phyloP scores from a whole-genome alignment of 2,329 filamentous ascomycete genomes.

The Fusarium marasasianum region DNA sequence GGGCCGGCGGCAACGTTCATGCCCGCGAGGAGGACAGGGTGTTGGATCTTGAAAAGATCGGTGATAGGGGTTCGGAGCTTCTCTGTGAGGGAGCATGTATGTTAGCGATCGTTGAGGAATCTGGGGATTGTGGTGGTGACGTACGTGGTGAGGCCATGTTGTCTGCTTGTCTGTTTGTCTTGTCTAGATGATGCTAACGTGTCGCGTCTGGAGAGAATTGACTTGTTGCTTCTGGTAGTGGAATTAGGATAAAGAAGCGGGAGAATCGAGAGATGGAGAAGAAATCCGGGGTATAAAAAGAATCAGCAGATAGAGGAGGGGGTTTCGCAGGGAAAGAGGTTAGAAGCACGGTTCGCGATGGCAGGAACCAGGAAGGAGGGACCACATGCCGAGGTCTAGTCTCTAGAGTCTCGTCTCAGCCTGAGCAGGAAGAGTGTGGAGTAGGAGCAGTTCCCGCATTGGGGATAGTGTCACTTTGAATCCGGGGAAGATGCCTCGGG shows the following conservation, averaged over 20 bases:
- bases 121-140: slow-evolving; percentile 47
- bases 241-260: not conserved
- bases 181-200: slow-evolving; percentile 11
- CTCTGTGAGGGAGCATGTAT: slow-evolving; percentile 40
- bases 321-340: slow-evolving; percentile 19
- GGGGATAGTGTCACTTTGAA: slow-evolving; percentile 28
- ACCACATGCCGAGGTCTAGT: slow-evolving; percentile 41
- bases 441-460: slow-evolving; percentile 6
- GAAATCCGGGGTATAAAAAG: slow-evolving; percentile 33
- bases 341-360: slow-evolving; percentile 11
- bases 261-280: not conserved
- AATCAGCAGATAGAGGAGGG: slow-evolving; percentile 33
- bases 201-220: slow-evolving; percentile 17
- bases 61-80: slow-evolving; percentile 88
- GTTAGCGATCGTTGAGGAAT: slow-evolving; percentile 20
- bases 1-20: slow-evolving; percentile 99
- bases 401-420: slow-evolving; percentile 18
- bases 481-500: slow-evolving; percentile 45
- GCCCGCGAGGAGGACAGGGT: slow-evolving; percentile 93
- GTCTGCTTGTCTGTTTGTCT: slow-evolving; percentile 30
- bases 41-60: slow-evolving; percentile 97
- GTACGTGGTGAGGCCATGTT: slow-evolving; percentile 84
- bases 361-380: not conserved
- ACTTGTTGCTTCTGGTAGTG: slow-evolving; percentile 14
- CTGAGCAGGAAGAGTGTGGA: slow-evolving; percentile 17